These are phyloP conservation scores for Chytridium lagenaria DNA, from an alignment of 371 early-diverging fungal species.

Conservation along the genomic window DNA sequence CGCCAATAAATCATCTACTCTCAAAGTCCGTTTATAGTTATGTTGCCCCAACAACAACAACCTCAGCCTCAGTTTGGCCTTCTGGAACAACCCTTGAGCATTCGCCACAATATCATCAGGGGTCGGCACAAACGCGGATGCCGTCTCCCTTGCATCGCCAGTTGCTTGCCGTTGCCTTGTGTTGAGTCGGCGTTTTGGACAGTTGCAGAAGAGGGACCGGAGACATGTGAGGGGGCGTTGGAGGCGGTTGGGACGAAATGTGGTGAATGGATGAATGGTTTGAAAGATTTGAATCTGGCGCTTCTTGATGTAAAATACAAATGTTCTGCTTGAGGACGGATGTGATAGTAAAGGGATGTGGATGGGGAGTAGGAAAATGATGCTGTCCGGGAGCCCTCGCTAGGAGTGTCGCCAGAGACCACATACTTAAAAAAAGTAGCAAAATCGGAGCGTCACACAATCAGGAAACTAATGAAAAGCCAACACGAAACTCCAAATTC, in stretches of 20 bases:
- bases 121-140: conserved; percentile 27
- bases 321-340: no score
- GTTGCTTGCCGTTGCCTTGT: background rate
- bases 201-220: background rate
- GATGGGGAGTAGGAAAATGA: no score
- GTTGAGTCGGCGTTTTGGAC: background rate
- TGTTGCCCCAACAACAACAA: conserved; percentile 50
- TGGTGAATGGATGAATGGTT: background rate
- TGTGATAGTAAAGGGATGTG: no score
- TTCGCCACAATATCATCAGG: conserved; percentile 16
- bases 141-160: conserved; percentile 12
- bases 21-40: conserved; percentile 36
- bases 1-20: conserved; percentile 86
- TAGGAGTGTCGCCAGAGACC: no score
- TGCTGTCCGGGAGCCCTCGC: no score
- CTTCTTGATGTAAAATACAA: no score
- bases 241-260: background rate
- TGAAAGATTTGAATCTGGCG: no score
- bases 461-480: no score
- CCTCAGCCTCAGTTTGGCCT: conserved; percentile 42
- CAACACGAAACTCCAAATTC: no score
- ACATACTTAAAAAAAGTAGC: no score
- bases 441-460: no score
- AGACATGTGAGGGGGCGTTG: background rate
- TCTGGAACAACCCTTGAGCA: conserved; percentile 39